Conservation (phyloP, 441 rosid species). For the Raphanus hybrid region DNA sequence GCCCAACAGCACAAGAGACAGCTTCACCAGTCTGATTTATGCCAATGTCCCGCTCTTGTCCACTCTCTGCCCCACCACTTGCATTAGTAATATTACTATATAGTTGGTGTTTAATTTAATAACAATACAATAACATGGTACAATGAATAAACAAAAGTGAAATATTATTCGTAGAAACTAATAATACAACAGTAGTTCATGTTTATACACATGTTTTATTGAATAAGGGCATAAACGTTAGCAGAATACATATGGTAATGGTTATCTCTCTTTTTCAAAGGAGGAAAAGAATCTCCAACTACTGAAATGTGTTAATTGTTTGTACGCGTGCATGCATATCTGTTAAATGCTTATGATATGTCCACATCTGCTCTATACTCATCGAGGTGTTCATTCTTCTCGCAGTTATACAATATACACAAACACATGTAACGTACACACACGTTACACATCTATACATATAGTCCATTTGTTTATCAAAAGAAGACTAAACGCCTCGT, state of each 20-base stretch:
- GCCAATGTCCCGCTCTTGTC: constrained; percentile 47
- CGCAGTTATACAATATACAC: neutral
- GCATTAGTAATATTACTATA: neutral
- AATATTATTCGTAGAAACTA: neutral
- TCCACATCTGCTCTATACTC: constrained; percentile 35
- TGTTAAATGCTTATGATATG: constrained; percentile 19
- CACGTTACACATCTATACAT: neutral
- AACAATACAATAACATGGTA: constrained; percentile 18
- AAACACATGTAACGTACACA: constrained; percentile 8
- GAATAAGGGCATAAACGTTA: neutral
- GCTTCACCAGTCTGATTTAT: constrained; percentile 41
- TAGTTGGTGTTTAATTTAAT: constrained; percentile 6
- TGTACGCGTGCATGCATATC: constrained; percentile 27
- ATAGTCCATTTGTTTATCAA: constrained; percentile 1
- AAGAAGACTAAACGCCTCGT: constrained; percentile 6
- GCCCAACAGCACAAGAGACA: constrained; percentile 40
- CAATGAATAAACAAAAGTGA: neutral
- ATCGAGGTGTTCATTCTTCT: constrained; percentile 26
- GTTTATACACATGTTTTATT: neutral
- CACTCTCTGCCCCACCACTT: constrained; percentile 37
- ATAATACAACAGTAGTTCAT: neutral
- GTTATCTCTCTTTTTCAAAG: neutral
- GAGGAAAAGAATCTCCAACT: neutral
- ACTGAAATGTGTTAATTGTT: neutral
- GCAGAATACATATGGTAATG: neutral